Conservation (phyloP, 1,284 basidiomycete genomes). For the Austroboletus olivaceoglutinosus region DNA sequence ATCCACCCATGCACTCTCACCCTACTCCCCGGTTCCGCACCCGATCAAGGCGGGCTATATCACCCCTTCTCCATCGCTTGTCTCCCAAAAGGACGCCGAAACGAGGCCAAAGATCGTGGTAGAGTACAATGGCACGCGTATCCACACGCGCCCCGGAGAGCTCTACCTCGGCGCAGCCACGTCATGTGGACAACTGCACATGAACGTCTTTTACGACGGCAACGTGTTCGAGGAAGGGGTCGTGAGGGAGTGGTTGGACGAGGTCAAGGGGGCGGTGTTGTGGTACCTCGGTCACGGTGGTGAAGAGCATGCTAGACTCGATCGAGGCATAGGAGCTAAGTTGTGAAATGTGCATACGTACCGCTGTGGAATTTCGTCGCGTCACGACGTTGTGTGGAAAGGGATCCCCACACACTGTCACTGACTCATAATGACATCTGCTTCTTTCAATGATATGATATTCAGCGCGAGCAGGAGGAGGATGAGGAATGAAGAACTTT, state of each 20-base stretch:
- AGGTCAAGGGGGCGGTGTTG: constrained; percentile 37
- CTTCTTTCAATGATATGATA: too few species aligned
- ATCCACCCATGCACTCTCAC: constrained; percentile 19
- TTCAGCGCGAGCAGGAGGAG: too few species aligned
- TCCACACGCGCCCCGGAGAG: constrained; percentile 47
- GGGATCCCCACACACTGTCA: too few species aligned
- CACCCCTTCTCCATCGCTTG: constrained; percentile 1
- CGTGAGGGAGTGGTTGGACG: constrained; percentile 44
- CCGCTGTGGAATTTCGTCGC: too few species aligned
- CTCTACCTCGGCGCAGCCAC: constrained; percentile 46
- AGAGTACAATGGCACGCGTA: constrained; percentile 16
- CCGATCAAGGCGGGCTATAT: constrained; percentile 22
- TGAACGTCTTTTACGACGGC: constrained; percentile 40
- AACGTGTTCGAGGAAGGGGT: constrained; percentile 41
- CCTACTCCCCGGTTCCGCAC: constrained; percentile 14
- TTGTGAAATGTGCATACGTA: too few species aligned
- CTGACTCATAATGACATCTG: too few species aligned
- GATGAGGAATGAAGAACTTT: too few species aligned
- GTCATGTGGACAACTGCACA: constrained; percentile 17
- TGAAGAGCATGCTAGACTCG: too few species aligned
- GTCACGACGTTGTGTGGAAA: too few species aligned
- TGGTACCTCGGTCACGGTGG: constrained; percentile 36
- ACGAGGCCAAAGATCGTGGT: constrained; percentile 7
- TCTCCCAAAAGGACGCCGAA: neutral
- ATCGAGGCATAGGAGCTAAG: too few species aligned